phyloP scores from a whole-genome alignment of 2,329 filamentous ascomycete genomes.

The Trichoderma atrobrunneum region DNA sequence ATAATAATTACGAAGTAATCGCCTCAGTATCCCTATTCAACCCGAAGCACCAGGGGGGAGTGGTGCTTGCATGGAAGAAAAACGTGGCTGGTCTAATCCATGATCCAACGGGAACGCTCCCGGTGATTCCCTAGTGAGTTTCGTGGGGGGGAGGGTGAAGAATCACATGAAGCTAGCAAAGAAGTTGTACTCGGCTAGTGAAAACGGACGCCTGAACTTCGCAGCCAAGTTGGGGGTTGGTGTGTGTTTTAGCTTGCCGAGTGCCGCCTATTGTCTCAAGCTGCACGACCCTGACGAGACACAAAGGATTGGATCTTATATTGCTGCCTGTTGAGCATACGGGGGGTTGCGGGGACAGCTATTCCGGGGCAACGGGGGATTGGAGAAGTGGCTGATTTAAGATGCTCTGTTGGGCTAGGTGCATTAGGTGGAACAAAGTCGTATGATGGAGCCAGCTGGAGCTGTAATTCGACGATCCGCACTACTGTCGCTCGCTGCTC shows the following conservation, averaged over 20 bases:
- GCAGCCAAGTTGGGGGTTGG: not conserved
- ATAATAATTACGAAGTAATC: not conserved
- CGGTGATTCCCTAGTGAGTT: not conserved
- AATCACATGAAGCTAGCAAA: not conserved
- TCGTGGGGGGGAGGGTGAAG: not conserved
- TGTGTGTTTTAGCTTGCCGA: not conserved
- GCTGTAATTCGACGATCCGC: not conserved
- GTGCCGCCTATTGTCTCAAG: not conserved
- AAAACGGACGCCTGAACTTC: not conserved
- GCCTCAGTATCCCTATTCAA: not conserved
- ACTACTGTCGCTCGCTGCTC: not conserved
- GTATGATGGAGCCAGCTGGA: not conserved
- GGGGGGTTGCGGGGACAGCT: not conserved
- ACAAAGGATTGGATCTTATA: not conserved
- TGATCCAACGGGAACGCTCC: constrained; percentile 15
- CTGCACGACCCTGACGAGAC: not conserved
- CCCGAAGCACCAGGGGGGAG: not conserved
- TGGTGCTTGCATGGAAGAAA: constrained; percentile 1
- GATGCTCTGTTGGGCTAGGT: constrained; percentile 1
- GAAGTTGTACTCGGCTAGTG: not conserved
- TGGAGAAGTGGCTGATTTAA: not conserved
- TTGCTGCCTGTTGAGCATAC: constrained; percentile 2
- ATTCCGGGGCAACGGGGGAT: constrained; percentile 4
- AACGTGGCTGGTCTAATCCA: not conserved
- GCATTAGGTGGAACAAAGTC: not conserved